Conservation (phyloP, 371 early-diverging fungal genomes). For the Mucor velutinosus region DNA sequence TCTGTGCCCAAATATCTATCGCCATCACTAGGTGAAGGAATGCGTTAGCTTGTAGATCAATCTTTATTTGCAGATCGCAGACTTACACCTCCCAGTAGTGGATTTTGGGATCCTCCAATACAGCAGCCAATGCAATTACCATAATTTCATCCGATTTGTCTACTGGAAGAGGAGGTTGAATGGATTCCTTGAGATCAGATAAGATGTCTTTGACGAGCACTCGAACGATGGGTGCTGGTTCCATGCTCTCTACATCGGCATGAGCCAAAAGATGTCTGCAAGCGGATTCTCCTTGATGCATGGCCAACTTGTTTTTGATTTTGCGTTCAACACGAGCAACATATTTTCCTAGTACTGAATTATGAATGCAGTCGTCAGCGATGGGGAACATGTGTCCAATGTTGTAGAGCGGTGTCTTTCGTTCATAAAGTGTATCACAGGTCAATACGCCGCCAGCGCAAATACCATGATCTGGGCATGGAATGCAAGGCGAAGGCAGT, state of each 20-base stretch:
- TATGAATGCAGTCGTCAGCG: slow-evolving; percentile 27
- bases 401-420: slow-evolving; percentile 21
- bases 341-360: slow-evolving; percentile 14
- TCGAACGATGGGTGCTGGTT: background rate
- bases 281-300: slow-evolving; percentile 15
- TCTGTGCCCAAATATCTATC: slow-evolving; percentile 11
- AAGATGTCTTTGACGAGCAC: slow-evolving; percentile 1
- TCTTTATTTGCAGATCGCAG: background rate
- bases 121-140: slow-evolving; percentile 9
- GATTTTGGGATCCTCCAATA: slow-evolving; percentile 17
- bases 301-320: slow-evolving; percentile 15
- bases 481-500: slow-evolving; percentile 23
- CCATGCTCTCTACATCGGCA: background rate
- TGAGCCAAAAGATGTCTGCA: slow-evolving; percentile 11
- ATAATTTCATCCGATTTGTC: slow-evolving; percentile 18
- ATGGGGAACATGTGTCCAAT: slow-evolving; percentile 14
- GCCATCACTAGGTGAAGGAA: background rate
- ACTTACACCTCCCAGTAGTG: slow-evolving; percentile 23
- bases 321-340: slow-evolving; percentile 15
- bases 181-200: background rate
- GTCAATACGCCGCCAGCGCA: slow-evolving; percentile 17
- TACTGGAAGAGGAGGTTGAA: background rate
- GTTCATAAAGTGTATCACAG: slow-evolving; percentile 21
- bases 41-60: background rate
- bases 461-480: slow-evolving; percentile 26